phyloP scores from a whole-genome alignment of 75 land plant species.

The Picea glauca region DNA sequence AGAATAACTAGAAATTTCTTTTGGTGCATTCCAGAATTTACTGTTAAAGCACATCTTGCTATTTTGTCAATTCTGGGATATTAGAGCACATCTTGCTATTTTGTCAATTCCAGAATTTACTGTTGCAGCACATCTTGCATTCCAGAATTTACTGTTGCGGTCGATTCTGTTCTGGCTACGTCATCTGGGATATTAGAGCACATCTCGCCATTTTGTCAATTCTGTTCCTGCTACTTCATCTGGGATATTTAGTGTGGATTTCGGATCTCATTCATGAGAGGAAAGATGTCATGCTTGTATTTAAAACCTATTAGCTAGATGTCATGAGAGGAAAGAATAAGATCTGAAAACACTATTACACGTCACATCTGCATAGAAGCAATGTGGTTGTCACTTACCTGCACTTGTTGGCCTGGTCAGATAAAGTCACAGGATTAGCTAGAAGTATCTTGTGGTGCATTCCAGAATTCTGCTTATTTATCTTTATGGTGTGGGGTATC shows the following conservation, averaged over 20 bases:
- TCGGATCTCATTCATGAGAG: not conserved
- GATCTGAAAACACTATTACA: too few species aligned
- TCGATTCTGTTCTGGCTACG: too few species aligned
- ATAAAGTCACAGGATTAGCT: not conserved
- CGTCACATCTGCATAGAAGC: too few species aligned
- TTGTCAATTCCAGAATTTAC: too few species aligned
- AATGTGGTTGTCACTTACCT: too few species aligned
- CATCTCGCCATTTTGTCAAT: too few species aligned
- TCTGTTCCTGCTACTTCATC: not conserved
- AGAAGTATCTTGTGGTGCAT: not conserved
- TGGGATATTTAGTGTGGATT: not conserved
- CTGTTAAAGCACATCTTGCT: too few species aligned
- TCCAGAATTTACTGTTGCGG: not conserved
- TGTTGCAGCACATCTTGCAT: not conserved
- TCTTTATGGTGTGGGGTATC: too few species aligned
- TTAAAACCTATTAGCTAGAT: not conserved
- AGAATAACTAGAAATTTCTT: too few species aligned
- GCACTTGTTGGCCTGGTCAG: too few species aligned
- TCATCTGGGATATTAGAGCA: not conserved
- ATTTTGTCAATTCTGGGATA: not conserved
- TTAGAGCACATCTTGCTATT: not conserved
- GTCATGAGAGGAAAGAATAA: not conserved
- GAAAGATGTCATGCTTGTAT: not conserved
- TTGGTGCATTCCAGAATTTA: too few species aligned
- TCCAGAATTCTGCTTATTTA: not conserved